Evolutionary conservation across 176 grass and related monocot genomes (phyloP), one percentile per base, ranked within the genome.

Genomic region (Triticum timopheevii): DNA sequence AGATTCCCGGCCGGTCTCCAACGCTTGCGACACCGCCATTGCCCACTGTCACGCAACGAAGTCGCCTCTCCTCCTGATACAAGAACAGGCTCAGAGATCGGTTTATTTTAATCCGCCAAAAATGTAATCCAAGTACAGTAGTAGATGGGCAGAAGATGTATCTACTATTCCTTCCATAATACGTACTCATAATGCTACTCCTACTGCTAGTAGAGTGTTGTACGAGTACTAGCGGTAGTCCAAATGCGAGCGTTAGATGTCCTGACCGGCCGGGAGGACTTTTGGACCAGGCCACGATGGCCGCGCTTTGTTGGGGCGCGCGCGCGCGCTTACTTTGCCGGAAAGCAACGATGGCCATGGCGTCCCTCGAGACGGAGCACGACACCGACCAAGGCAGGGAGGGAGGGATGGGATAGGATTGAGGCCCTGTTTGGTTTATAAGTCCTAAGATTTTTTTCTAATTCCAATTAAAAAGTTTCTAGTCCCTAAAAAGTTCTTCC

Each of bases 261-360:
- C 50, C 17, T 59, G 82, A 25, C 12, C 82, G 28, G 69, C 69
- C 0, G 73, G 73, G 56, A 49, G 62, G 44, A 66, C 77, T 81
- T 88, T 69, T 64, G 73, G 85, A 49, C 39, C 31, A 77, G 69
- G 74, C 31, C 15, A 77, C 82, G 81, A 42, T 88, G 82, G 39
- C 83, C n/a, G 38, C 45, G 39, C 40, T 65, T 25, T 77, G 77
- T 88, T 88, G 86, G 86, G 71, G 77, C 4, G 36, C 69, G 69
- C 4, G 36, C 69, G 69, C 3, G 28, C 45, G 77, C 71, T 79
- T 85, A 61, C 90, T 88, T 88, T 88, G 86, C 63, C 23, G 61
- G 50, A 91, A 81, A 91, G 90, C 78, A 91, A 91, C 86, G 85
- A 85, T 68, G 85, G 80, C 80, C 19, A 50, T 54, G 81, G 82